Evolutionary conservation across 805 yeast species (phyloP).

Genomic region (Isabelozyma gotoi): DNA sequence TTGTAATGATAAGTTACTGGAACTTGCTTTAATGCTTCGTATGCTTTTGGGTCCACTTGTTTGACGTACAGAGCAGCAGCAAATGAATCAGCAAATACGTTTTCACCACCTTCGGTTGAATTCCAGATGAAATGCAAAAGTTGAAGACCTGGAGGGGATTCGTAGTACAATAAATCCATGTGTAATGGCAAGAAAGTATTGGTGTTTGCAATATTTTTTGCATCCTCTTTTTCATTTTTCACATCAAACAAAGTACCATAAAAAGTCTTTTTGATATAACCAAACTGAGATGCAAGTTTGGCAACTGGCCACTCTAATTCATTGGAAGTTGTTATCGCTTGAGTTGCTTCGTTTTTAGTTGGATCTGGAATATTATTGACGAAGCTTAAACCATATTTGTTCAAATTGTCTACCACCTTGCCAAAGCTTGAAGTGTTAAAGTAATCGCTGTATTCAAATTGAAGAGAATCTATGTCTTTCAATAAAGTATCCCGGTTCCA

Average conservation of each 20-base stretch:
- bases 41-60: slow-evolving; percentile 59
- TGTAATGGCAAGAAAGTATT: slow-evolving; percentile 65
- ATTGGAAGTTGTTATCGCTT: slow-evolving; percentile 39
- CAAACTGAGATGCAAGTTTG: slow-evolving; percentile 50
- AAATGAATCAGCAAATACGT: slow-evolving; percentile 67
- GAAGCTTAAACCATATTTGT: slow-evolving; percentile 56
- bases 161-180: slow-evolving; percentile 75
- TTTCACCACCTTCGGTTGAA: slow-evolving; percentile 64
- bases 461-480: slow-evolving; percentile 15
- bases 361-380: slow-evolving; percentile 53
- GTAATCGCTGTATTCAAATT: slow-evolving; percentile 40
- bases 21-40: slow-evolving; percentile 56
- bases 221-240: slow-evolving; percentile 39
- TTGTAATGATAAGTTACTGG: slow-evolving; percentile 72
- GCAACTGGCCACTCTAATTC: slow-evolving; percentile 40
- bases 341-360: slow-evolving; percentile 20
- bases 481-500: slow-evolving; percentile 41
- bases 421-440: slow-evolving; percentile 33
- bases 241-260: slow-evolving; percentile 75
- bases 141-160: slow-evolving; percentile 81
- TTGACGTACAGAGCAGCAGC: slow-evolving; percentile 59
- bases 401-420: slow-evolving; percentile 44
- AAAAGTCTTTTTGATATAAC: slow-evolving; percentile 68
- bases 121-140: slow-evolving; percentile 60
- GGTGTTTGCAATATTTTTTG: slow-evolving; percentile 72